Evolutionary conservation across 2,329 filamentous ascomycete genomes (phyloP).

Genomic region (Salinomyces thailandicus): DNA sequence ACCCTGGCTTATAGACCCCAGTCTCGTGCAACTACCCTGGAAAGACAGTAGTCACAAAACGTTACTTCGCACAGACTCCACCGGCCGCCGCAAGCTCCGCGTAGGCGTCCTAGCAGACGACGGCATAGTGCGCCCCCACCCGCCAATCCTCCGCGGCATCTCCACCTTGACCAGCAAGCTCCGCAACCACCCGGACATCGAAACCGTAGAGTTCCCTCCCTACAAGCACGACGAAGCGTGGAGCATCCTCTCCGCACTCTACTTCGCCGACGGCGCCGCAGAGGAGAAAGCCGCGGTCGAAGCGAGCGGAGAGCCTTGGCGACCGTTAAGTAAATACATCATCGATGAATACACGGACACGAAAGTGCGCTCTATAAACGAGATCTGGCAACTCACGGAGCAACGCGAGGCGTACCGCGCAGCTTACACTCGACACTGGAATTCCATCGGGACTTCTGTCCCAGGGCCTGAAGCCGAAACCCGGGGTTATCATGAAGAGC

Average conservation of each 20-base stretch:
- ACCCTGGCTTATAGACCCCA: slow-evolving; percentile 49
- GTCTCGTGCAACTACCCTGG: slow-evolving; percentile 52
- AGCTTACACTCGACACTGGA: slow-evolving; percentile 39
- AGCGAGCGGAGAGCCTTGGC: slow-evolving; percentile 46
- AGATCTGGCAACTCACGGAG: slow-evolving; percentile 33
- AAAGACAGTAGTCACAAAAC: slow-evolving; percentile 8
- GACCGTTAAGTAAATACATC: slow-evolving; percentile 50
- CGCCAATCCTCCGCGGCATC: slow-evolving; percentile 51
- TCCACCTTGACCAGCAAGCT: slow-evolving; percentile 36
- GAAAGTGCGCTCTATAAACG: slow-evolving; percentile 31
- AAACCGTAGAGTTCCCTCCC: slow-evolving; percentile 43
- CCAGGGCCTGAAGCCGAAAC: no score
- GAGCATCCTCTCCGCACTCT: slow-evolving; percentile 38
- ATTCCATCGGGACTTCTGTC: slow-evolving; percentile 27
- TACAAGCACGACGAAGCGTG: slow-evolving; percentile 41
- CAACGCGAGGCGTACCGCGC: slow-evolving; percentile 36
- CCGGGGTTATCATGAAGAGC: slow-evolving; percentile 9
- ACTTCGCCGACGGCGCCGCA: slow-evolving; percentile 52
- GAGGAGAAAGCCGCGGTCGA: slow-evolving; percentile 43
- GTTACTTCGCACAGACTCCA: slow-evolving; percentile 13
- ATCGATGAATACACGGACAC: slow-evolving; percentile 44
- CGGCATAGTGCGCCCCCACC: slow-evolving; percentile 53
- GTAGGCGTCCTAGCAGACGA: slow-evolving; percentile 57
- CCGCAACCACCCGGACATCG: slow-evolving; percentile 36
- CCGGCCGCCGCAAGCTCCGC: slow-evolving; percentile 35